Evolutionary conservation across 345 rosid genomes (phyloP).

Genomic region (Sonneratia caseolaris): DNA sequence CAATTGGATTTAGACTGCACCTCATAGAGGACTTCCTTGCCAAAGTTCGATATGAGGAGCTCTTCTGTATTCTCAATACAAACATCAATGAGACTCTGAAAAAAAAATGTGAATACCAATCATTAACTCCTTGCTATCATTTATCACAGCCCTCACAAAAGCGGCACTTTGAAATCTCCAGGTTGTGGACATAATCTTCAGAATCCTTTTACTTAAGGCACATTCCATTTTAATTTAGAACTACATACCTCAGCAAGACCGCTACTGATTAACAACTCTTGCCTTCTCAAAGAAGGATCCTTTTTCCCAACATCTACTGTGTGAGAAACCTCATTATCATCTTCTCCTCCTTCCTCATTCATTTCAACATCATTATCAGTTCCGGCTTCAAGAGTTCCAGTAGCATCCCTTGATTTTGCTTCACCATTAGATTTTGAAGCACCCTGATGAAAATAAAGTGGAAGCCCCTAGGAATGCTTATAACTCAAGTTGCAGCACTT

Average conservation of each 20-base stretch:
- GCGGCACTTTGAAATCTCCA: neutral
- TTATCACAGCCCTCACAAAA: neutral
- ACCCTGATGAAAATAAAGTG: slow-evolving; percentile 25
- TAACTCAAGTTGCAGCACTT: slow-evolving; percentile 8
- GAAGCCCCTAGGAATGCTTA: slow-evolving; percentile 3
- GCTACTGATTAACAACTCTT: slow-evolving; percentile 59
- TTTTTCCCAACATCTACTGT: slow-evolving; percentile 52
- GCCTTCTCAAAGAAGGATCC: slow-evolving; percentile 67
- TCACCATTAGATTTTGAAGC: slow-evolving; percentile 31
- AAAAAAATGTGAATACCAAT: neutral
- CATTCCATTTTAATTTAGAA: neutral
- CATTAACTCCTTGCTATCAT: neutral
- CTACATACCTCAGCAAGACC: slow-evolving; percentile 87
- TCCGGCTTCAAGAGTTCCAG: slow-evolving; percentile 22
- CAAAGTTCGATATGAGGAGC: slow-evolving; percentile 59
- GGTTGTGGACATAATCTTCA: neutral
- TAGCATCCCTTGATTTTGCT: slow-evolving; percentile 21
- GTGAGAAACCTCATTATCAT: slow-evolving; percentile 17
- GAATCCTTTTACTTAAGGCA: neutral
- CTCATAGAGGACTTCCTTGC: slow-evolving; percentile 79
- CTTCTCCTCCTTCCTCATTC: slow-evolving; percentile 12
- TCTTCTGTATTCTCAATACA: slow-evolving; percentile 60
- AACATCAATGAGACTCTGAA: slow-evolving; percentile 62
- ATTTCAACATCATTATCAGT: slow-evolving; percentile 19
- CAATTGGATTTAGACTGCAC: slow-evolving; percentile 18